Base-by-base conservation (phyloP, 768 basidiomycete genomes). In the Mycena filopes region DNA sequence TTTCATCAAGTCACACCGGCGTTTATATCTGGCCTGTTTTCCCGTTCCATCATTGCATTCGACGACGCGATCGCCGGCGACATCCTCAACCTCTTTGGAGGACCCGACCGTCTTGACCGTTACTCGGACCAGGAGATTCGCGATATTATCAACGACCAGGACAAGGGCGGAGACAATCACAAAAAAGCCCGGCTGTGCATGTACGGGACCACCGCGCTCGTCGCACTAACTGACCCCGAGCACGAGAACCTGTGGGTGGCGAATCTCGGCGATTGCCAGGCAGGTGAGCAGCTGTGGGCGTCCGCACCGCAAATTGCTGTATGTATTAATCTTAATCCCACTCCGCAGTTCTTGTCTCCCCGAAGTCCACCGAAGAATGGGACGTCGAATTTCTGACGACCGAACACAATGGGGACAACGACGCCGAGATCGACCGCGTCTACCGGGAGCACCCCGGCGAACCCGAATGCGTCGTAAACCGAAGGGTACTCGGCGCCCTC, bases 211-310 rank as follows among this genome's bases (percentile, higher is more conserved):
- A 93, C 92, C 3, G 91, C 89, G 7, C 83, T 93, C 33, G 84
- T 93, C 43, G 85, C 92, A 11, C 82, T 94, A 40, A 83, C 90
- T 43, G 91, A 93, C 77, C 90, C 91, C 38, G 80, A 86, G 21
- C 84, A 86, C 66, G 80, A 84, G 71, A 86, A 92, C 66, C 78
- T 93, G 23, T 94, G 92, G 92, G 78, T 93, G 49, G 92, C 91
- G 8, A 93, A 93, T 72, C 81, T 94, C 28, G 92, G 92, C 16
- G 92, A 94, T 72, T 93, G 90, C 74, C 89, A 91, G 81, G 90
- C 90, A 65, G 82, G 91, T 91, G 67, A 67, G 89, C 79, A 67
- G 89, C 79, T 26, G 46, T 41, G 48, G 23, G 28, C 43, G 50
- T 54, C 43, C n/a, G n/a, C n/a, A n/a, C 40, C 49, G 50, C 38